Percentiles rank a stretch among this genome's conserved stretches.
phyloP scores from a whole-genome alignment of 495 filamentous ascomycete genomes.

The Neurospora sp. region DNA sequence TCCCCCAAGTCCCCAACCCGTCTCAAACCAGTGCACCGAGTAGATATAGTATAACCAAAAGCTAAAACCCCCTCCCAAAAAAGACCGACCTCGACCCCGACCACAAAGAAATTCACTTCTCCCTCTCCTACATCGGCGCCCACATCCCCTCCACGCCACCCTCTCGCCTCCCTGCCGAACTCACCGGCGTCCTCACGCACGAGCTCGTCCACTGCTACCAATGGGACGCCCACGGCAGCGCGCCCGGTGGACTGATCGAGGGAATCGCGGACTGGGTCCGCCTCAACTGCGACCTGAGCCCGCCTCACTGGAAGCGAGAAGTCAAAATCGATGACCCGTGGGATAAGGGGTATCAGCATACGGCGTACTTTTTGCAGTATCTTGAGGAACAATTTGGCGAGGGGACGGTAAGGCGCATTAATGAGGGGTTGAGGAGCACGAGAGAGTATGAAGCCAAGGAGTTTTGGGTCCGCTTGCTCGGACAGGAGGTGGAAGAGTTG shows the following conservation, averaged over 20 bases:
- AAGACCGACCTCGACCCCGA: constrained; percentile 65
- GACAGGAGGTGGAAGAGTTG: constrained; percentile 51
- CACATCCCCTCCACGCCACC: constrained; percentile 20
- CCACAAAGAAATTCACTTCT: constrained; percentile 94
- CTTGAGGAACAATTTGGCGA: constrained; percentile 53
- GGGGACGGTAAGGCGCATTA: constrained; percentile 63
- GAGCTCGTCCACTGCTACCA: constrained; percentile 97
- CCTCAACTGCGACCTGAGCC: constrained; percentile 57
- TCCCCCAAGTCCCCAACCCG: not conserved
- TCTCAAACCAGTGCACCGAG: not conserved
- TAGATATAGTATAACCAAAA: not conserved
- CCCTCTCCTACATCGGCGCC: constrained; percentile 57
- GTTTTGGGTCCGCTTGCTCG: constrained; percentile 68
- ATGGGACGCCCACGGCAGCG: constrained; percentile 52
- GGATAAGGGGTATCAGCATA: constrained; percentile 90
- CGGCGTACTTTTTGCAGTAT: constrained; percentile 83
- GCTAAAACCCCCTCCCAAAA: not conserved
- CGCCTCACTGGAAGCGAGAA: constrained; percentile 71
- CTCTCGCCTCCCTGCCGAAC: constrained; percentile 46
- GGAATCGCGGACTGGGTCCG: constrained; percentile 93
- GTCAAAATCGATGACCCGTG: constrained; percentile 35
- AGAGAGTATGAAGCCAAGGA: constrained; percentile 43
- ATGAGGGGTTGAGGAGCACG: constrained; percentile 52
- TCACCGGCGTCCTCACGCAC: constrained; percentile 76
- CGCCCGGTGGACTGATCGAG: constrained; percentile 76